Evolutionary conservation across 2,329 filamentous ascomycete species (phyloP).

Genomic region (Claviceps pazoutovae): DNA sequence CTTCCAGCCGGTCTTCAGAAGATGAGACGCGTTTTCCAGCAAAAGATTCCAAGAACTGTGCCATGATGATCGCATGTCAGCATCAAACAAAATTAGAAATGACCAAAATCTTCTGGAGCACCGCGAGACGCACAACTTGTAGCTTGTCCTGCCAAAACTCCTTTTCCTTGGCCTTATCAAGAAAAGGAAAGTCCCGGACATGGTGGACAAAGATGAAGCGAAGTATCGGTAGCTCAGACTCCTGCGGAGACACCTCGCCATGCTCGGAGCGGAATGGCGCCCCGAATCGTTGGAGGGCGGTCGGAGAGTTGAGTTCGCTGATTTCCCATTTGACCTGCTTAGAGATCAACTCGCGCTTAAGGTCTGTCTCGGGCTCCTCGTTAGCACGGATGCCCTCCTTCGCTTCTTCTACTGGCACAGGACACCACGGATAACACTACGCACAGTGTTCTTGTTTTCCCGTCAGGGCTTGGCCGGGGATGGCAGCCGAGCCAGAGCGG

Average conservation of each 20-base stretch:
- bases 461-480: constrained; percentile 47
- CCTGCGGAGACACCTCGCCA: constrained; percentile 82
- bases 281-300: constrained; percentile 85
- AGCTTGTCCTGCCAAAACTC: constrained; percentile 99
- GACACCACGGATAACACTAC: constrained; percentile 15
- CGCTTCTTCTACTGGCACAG: neutral
- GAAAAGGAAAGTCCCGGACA: constrained; percentile 93
- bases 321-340: constrained; percentile 87
- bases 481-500: constrained; percentile 18
- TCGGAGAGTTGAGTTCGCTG: constrained; percentile 82
- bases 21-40: constrained; percentile 95
- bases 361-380: constrained; percentile 39
- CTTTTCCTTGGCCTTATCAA: constrained; percentile 93
- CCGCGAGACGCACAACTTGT: constrained; percentile 56
- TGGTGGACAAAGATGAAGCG: constrained; percentile 97
- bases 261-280: constrained; percentile 87
- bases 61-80: neutral
- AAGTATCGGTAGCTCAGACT: constrained; percentile 85
- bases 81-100: neutral
- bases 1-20: constrained; percentile 87
- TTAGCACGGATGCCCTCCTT: constrained; percentile 9
- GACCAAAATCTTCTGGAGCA: neutral
- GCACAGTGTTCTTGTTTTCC: constrained; percentile 97
- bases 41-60: constrained; percentile 87
- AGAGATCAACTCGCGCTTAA: constrained; percentile 88